Evolutionary conservation across 2,329 filamentous ascomycete genomes (phyloP).

Genomic region (Aspergillus sp.): DNA sequence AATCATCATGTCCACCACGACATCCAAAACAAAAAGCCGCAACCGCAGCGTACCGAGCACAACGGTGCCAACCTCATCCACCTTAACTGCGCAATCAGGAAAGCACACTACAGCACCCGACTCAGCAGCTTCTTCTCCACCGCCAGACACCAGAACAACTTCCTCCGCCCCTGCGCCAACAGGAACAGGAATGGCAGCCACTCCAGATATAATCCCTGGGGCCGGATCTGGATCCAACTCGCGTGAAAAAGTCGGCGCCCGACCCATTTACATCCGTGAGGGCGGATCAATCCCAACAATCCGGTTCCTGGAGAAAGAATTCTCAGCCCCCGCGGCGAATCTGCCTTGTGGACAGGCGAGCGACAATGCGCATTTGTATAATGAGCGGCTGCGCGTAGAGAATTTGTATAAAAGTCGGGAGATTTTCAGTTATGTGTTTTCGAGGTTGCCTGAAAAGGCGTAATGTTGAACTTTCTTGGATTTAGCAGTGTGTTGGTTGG

Average conservation of each 20-base stretch:
- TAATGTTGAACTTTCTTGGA: neutral
- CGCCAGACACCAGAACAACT: neutral
- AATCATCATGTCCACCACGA: constrained; percentile 40
- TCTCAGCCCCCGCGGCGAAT: constrained; percentile 85
- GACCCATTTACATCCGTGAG: constrained; percentile 88
- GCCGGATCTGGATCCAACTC: neutral
- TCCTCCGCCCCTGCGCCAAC: neutral
- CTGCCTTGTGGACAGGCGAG: constrained; percentile 93
- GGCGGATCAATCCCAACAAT: constrained; percentile 95
- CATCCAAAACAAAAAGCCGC: constrained; percentile 30
- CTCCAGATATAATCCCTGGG: too few relatives aligned
- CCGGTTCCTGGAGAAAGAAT: constrained; percentile 90
- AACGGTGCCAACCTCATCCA: constrained; percentile 41
- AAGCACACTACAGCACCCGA: neutral
- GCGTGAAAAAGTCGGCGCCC: constrained; percentile 14
- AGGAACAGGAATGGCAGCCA: neutral
- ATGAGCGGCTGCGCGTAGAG: constrained; percentile 83
- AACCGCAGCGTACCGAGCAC: constrained; percentile 27
- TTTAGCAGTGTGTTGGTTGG: neutral
- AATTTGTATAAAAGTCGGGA: constrained; percentile 90
- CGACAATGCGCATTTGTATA: constrained; percentile 90
- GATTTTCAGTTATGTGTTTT: constrained; percentile 86
- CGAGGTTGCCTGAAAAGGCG: constrained; percentile 52
- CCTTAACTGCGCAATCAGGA: constrained; percentile 31
- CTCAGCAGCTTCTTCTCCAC: constrained; percentile 2